Evolutionary conservation across 495 filamentous ascomycete species (phyloP).

Genomic region (Hypoxylon crocopeplum): DNA sequence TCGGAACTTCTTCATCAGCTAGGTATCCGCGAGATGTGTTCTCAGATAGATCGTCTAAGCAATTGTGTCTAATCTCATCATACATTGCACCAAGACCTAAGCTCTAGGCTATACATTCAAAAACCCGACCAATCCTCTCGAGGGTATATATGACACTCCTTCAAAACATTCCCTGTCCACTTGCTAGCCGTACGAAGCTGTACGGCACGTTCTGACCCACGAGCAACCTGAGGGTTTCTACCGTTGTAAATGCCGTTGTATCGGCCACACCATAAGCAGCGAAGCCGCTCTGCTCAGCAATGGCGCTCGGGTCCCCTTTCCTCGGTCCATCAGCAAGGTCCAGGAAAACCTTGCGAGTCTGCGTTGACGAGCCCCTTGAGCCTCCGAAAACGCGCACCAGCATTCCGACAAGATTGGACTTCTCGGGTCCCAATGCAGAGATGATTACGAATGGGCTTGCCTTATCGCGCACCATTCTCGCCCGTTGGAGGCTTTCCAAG

Average conservation of each 20-base stretch:
- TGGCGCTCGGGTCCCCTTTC: conserved; percentile 71
- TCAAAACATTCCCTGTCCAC: conserved; percentile 72
- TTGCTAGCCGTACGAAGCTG: conserved; percentile 82
- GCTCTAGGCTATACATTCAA: background rate
- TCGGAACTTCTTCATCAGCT: background rate
- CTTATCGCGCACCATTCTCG: conserved; percentile 52
- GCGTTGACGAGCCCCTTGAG: conserved; percentile 52
- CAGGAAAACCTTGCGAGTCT: conserved; percentile 77
- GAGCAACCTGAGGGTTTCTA: conserved; percentile 76
- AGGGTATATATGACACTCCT: conserved; percentile 28
- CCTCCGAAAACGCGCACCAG: conserved; percentile 70
- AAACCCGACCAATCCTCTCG: conserved; percentile 6
- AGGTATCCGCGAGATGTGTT: conserved; percentile 5
- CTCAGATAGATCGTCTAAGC: conserved; percentile 11
- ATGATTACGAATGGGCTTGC: conserved; percentile 81
- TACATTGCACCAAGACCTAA: conserved; percentile 5
- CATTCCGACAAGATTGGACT: conserved; percentile 79
- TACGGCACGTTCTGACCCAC: conserved; percentile 87
- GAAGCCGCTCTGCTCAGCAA: conserved; percentile 75
- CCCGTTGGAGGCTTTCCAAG: conserved; percentile 76
- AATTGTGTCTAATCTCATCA: conserved; percentile 17
- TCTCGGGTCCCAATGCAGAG: conserved; percentile 77
- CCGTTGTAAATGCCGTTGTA: conserved; percentile 80
- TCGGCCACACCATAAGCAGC: conserved; percentile 80
- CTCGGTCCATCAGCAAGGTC: conserved; percentile 74